Conservation (phyloP, 768 basidiomycete genomes). For the Rhizopogon roseolus region DNA sequence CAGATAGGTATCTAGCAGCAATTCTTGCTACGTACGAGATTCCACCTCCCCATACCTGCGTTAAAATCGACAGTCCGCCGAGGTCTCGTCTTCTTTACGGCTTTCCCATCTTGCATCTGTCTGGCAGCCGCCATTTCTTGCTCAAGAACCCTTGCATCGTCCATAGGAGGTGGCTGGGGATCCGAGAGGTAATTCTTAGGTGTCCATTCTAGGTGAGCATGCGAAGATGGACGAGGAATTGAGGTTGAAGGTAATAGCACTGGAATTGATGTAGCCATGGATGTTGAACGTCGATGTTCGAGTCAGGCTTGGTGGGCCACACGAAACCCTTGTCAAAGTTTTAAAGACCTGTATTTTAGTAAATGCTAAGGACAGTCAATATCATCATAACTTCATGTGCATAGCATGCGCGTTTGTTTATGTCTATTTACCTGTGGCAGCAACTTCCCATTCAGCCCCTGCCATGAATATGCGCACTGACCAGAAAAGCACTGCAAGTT, state of each 20-base stretch:
- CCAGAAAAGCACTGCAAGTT: conserved; percentile 22
- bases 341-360: not conserved
- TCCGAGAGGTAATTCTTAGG: conserved; percentile 64
- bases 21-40: conserved; percentile 51
- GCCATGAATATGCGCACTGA: conserved; percentile 12
- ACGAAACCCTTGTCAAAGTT: not conserved
- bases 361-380: not conserved
- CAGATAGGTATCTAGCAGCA: not conserved
- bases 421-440: conserved; percentile 12
- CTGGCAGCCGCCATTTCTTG: conserved; percentile 73
- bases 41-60: conserved; percentile 84
- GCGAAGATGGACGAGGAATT: conserved; percentile 28
- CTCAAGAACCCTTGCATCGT: conserved; percentile 72
- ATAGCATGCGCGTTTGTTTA: conserved; percentile 7
- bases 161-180: conserved; percentile 74
- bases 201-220: conserved; percentile 63
- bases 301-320: not conserved
- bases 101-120: conserved; percentile 73
- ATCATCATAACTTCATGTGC: not conserved
- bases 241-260: conserved; percentile 48
- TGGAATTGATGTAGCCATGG: conserved; percentile 34
- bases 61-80: conserved; percentile 94
- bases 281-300: not conserved
- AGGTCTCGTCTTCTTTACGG: conserved; percentile 88
- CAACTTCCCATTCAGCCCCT: not conserved